These are phyloP conservation scores for Podaxis carcinomalis DNA, from an alignment of 768 basidiomycete species.

Conservation along the genomic window DNA sequence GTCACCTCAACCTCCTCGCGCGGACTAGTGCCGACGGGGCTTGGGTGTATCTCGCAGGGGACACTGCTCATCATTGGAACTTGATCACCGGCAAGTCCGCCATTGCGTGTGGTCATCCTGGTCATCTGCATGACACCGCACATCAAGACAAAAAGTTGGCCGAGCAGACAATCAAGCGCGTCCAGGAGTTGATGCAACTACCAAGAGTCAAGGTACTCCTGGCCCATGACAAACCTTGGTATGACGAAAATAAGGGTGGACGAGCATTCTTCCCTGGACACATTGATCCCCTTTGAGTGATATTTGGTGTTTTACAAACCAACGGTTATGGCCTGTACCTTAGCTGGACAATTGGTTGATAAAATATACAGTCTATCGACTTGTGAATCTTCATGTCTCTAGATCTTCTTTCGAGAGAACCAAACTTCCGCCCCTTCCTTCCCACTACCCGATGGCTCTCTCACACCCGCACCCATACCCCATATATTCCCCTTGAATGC, in stretches of 20 bases:
- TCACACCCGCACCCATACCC: slow-evolving; percentile 33
- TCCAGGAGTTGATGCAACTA: slow-evolving; percentile 32
- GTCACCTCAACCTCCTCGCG: slow-evolving; percentile 51
- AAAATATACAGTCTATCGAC: too few relatives aligned
- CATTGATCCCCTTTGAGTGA: slow-evolving; percentile 21
- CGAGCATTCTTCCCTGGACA: slow-evolving; percentile 39
- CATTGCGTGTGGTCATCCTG: slow-evolving; percentile 30
- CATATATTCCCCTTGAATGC: slow-evolving; percentile 37
- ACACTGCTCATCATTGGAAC: slow-evolving; percentile 53
- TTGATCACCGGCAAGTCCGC: slow-evolving; percentile 41
- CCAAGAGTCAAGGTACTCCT: slow-evolving; percentile 42
- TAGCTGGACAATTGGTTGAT: too few relatives aligned
- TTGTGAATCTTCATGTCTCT: too few relatives aligned
- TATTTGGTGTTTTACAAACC: neutral
- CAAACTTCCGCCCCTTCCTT: slow-evolving; percentile 35
- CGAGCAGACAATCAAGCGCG: slow-evolving; percentile 34
- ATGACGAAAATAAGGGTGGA: slow-evolving; percentile 38
- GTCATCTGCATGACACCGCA: slow-evolving; percentile 29
- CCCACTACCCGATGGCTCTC: slow-evolving; percentile 23
- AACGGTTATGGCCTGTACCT: neutral
- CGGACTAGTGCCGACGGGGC: slow-evolving; percentile 49
- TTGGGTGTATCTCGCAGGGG: slow-evolving; percentile 54
- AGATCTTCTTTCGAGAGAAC: slow-evolving; percentile 20
- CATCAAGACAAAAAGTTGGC: slow-evolving; percentile 41
- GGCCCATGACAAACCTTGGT: slow-evolving; percentile 54